A percentile compares a stretch with the other conserved stretches of the same genome.
Evolutionary conservation across 140 eudicot species (phyloP).

Genomic region (Bidens hawaiensis): DNA sequence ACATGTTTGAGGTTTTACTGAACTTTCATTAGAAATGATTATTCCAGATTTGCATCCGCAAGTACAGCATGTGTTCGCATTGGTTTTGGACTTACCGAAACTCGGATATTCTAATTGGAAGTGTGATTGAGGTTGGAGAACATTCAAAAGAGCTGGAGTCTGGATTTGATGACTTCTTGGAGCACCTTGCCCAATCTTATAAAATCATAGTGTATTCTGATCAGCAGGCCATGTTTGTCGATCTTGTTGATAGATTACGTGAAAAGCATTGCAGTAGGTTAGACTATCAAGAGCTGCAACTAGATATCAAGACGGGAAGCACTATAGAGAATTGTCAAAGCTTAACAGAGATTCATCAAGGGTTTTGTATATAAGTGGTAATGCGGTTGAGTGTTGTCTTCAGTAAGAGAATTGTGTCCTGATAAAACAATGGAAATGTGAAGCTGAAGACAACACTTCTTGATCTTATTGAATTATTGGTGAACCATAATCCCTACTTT

Average conservation of each 20-base stretch:
- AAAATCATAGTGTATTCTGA: conserved; percentile 85
- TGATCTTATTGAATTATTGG: too few species aligned
- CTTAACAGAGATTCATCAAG: conserved; percentile 83
- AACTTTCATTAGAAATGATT: conserved; percentile 77
- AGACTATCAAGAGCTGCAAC: conserved; percentile 80
- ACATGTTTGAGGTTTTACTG: conserved; percentile 83
- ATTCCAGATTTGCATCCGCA: conserved; percentile 83
- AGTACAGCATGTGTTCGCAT: conserved; percentile 74
- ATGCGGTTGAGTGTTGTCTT: conserved; percentile 77
- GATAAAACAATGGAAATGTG: conserved; percentile 75
- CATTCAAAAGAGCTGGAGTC: conserved; percentile 94
- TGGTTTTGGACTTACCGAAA: conserved; percentile 87
- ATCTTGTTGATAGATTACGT: conserved; percentile 73
- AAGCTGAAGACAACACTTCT: conserved; percentile 71
- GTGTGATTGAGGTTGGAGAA: conserved; percentile 99
- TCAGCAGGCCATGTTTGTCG: conserved; percentile 72
- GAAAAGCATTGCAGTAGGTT: conserved; percentile 54
- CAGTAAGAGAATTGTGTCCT: conserved; percentile 78
- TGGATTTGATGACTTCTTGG: conserved; percentile 84
- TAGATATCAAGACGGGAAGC: conserved; percentile 76
- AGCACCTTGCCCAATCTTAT: conserved; percentile 73
- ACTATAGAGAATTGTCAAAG: conserved; percentile 83
- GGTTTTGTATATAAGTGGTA: conserved; percentile 76
- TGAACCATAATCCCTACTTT: too few species aligned
- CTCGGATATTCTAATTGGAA: conserved; percentile 90